phyloP scores from a whole-genome alignment of 1,284 basidiomycete species.

The Trichosporon asahii region DNA sequence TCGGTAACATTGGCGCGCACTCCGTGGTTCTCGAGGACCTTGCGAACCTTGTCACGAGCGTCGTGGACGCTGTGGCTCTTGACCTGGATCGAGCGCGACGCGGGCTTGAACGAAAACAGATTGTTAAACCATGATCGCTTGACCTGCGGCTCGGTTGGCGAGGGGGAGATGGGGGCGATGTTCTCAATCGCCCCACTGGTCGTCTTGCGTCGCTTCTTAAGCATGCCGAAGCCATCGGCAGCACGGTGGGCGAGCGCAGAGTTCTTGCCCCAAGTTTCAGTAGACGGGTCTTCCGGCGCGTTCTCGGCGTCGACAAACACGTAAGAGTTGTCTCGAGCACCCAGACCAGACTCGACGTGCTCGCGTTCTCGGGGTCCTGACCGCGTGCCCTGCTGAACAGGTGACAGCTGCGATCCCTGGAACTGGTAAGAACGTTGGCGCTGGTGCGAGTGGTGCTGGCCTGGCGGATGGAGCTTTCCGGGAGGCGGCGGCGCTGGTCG shows the following conservation, averaged over 20 bases:
- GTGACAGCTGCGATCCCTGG: constrained; percentile 5
- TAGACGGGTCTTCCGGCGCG: constrained; percentile 28
- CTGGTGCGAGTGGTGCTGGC: constrained; percentile 20
- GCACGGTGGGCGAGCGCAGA: constrained; percentile 26
- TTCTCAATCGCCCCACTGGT: constrained; percentile 4
- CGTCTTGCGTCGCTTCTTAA: constrained; percentile 47
- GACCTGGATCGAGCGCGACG: constrained; percentile 55
- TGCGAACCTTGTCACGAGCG: constrained; percentile 37
- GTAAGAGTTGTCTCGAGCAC: constrained; percentile 43
- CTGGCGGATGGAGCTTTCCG: constrained; percentile 20
- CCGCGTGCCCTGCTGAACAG: constrained; percentile 1
- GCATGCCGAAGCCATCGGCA: constrained; percentile 45
- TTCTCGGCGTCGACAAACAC: constrained; percentile 43
- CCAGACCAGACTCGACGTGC: constrained; percentile 32
- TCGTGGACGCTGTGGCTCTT: constrained; percentile 41
- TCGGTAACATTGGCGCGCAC: constrained; percentile 41
- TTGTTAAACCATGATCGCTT: constrained; percentile 83
- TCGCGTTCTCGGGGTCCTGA: constrained; percentile 8
- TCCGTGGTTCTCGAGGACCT: constrained; percentile 33
- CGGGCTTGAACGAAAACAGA: constrained; percentile 80
- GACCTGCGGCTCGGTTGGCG: constrained; percentile 15
- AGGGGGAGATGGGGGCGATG: constrained; percentile 10
- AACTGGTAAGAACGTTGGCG: constrained; percentile 5
- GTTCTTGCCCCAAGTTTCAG: constrained; percentile 37
- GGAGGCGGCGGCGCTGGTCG: constrained; percentile 24